Evolutionary conservation across 2,329 filamentous ascomycete species (phyloP), one percentile per base, ranked within the genome.

Genomic region (Neopestalotiopsis sp.): DNA sequence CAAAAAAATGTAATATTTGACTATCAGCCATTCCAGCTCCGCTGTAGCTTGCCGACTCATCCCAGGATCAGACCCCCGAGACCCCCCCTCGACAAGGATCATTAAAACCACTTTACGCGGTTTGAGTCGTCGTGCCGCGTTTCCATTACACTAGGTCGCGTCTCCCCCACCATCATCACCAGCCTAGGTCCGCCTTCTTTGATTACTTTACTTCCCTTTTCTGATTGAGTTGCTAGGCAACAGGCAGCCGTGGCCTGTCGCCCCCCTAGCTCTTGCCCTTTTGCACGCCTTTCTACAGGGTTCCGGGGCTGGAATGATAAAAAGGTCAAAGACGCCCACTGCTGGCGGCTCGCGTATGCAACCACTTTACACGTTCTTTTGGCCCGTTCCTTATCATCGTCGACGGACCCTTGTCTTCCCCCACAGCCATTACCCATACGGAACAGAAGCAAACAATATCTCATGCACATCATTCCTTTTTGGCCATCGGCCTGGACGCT

Each of bases 101-200:
- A 68, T 63, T 13, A 63, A 72, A 79, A 78, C 77, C 78, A 80
- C 78, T 80, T 79, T 80, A 81, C 78, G 78, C 78, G 79, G 77
- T 77, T 80, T 78, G 78, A 80, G 77, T 78, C 78, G 79, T 76
- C 77, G 70, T 74, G 71, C 72, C 78, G 77, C 75, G 77, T 76
- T 73, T 57, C 73, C 76, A 75, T 75, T 73, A 74, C 75, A 76
- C 77, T 75, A 75, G 76, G 73, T 75, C 71, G 71, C 67, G 62
- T 65, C 60, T 67, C 71, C 73, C 72, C 74, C 73, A 71, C 76
- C 72, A 70, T 61, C 64, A 60, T 67, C 71, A 64, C 71, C 72
- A 68, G 71, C 74, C 72, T 74, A 71, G 74, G 74, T 74, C 70
- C 59, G 69, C 71, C 70, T 52, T 69, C 49, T 70, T 68, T 67